Conservation (phyloP, 1,284 basidiomycete species). For the Microbotryum scabiosae region DNA sequence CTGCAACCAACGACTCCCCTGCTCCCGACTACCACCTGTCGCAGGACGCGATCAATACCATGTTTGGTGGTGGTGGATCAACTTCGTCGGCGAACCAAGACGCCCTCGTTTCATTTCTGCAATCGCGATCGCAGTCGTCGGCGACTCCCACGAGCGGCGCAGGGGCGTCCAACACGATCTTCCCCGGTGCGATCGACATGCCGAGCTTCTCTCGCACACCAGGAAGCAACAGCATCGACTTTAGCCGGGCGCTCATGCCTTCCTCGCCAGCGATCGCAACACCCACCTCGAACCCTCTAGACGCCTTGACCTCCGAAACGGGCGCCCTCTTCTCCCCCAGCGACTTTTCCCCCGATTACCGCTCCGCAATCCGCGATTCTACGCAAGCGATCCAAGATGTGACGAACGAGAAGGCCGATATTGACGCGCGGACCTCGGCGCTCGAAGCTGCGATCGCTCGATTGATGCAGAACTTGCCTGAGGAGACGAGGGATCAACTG, state of each 20-base stretch:
- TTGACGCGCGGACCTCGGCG: constrained; percentile 25
- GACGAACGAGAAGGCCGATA: constrained; percentile 18
- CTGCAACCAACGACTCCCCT: background rate
- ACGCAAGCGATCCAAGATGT: constrained; percentile 9
- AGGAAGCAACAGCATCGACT: background rate
- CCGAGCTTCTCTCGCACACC: no score
- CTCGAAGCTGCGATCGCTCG: constrained; percentile 24
- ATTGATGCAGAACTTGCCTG: constrained; percentile 21
- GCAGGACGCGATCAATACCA: constrained; percentile 15
- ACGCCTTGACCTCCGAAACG: background rate
- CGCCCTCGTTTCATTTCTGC: constrained; percentile 9
- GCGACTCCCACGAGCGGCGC: no score
- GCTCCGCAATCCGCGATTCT: constrained; percentile 6
- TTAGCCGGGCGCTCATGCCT: constrained; percentile 1
- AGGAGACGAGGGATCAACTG: constrained; percentile 21
- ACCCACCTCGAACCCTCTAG: constrained; percentile 1
- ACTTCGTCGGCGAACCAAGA: constrained; percentile 1
- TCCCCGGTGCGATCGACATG: no score
- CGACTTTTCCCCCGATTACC: background rate
- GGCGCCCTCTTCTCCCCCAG: constrained; percentile 5
- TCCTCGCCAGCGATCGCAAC: background rate
- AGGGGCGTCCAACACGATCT: no score
- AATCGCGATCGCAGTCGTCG: no score
- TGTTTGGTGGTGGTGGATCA: constrained; percentile 2
- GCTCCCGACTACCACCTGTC: constrained; percentile 3